Evolutionary conservation across 2,329 filamentous ascomycete species (phyloP).

Genomic region (Colletotrichum sp.): DNA sequence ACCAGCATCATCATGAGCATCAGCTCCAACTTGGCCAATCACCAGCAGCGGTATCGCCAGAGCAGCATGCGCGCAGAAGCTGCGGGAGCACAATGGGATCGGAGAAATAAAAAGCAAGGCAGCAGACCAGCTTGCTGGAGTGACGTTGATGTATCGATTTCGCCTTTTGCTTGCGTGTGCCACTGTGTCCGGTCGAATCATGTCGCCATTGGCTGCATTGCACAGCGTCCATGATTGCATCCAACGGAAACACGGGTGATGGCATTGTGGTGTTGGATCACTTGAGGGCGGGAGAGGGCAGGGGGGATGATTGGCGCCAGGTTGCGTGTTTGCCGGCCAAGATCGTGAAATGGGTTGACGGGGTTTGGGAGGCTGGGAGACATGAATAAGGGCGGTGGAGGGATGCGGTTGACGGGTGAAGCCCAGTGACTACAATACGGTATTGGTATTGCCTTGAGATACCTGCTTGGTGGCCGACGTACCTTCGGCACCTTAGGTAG

Average conservation of each 20-base stretch:
- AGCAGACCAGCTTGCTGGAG: background rate
- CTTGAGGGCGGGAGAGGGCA: background rate
- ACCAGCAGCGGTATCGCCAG: background rate
- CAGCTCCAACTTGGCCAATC: background rate
- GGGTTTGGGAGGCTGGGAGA: background rate
- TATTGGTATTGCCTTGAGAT: too few relatives aligned
- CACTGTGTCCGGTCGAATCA: background rate
- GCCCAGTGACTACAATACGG: too few relatives aligned
- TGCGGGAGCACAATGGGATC: background rate
- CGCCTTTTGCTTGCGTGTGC: background rate
- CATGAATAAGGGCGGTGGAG: too few relatives aligned
- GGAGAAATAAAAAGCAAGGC: slow-evolving; percentile 1
- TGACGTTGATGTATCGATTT: slow-evolving; percentile 5
- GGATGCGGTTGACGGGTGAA: too few relatives aligned
- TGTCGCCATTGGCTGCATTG: background rate
- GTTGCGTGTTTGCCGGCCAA: slow-evolving; percentile 18
- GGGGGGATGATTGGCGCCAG: slow-evolving; percentile 6
- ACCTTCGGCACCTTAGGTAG: background rate
- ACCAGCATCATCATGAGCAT: background rate
- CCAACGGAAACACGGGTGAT: slow-evolving; percentile 6
- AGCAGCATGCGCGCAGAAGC: background rate
- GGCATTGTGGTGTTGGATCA: slow-evolving; percentile 9
- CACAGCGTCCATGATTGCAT: background rate
- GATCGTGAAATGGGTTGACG: slow-evolving; percentile 12
- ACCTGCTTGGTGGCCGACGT: too few relatives aligned